These are phyloP conservation scores for Hericium rajendrae DNA, from an alignment of 768 basidiomycete species.

Conservation along the genomic window DNA sequence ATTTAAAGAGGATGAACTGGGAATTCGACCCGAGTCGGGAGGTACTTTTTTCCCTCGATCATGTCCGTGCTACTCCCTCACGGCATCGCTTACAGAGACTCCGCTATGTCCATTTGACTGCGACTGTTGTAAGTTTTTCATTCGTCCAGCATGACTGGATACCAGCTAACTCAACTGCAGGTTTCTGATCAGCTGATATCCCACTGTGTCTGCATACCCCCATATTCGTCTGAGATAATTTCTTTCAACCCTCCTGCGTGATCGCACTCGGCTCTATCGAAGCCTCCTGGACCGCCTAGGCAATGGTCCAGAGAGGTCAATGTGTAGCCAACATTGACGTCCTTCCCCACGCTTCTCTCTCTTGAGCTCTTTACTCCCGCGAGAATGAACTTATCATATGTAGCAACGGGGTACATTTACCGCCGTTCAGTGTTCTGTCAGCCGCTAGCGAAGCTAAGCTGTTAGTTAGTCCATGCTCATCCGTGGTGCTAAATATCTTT, in stretches of 20 bases:
- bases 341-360: not conserved
- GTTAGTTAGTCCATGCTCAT: too few species aligned
- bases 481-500: too few species aligned
- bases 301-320: constrained; percentile 23
- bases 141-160: not conserved
- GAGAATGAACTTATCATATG: not conserved
- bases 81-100: constrained; percentile 43
- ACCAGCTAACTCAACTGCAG: not conserved
- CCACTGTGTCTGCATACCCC: not conserved
- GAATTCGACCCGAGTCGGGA: constrained; percentile 57
- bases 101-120: constrained; percentile 85
- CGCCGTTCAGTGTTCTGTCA: not conserved
- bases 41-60: constrained; percentile 32
- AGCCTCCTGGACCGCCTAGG: constrained; percentile 18
- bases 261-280: constrained; percentile 21
- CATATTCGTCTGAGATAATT: not conserved
- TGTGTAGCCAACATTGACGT: constrained; percentile 15
- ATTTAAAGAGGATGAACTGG: constrained; percentile 78
- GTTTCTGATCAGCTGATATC: constrained; percentile 11
- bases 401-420: not conserved
- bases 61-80: too few species aligned
- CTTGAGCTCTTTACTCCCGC: not conserved
- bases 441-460: not conserved
- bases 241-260: too few species aligned
- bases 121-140: constrained; percentile 61